These are phyloP conservation scores for Tetrapisispora taiwanensis DNA, from an alignment of 805 yeast species.

Conservation along the genomic window DNA sequence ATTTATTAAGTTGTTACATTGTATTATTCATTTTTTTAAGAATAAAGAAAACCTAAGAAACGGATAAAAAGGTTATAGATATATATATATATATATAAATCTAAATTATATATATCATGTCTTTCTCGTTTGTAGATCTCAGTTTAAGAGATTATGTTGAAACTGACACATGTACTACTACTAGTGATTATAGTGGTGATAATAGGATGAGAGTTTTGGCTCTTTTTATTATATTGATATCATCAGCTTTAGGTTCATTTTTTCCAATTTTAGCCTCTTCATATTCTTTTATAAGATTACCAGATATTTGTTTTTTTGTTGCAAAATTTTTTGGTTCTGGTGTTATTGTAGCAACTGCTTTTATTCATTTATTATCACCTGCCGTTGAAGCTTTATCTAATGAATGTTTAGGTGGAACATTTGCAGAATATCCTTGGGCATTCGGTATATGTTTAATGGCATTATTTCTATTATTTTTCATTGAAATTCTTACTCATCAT, in stretches of 20 bases:
- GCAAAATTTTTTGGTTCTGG: slow-evolving; percentile 78
- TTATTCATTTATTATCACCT: slow-evolving; percentile 63
- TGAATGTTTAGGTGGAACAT: slow-evolving; percentile 54
- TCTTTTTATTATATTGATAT: slow-evolving; percentile 47
- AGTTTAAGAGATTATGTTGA: neutral
- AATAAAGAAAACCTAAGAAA: no score
- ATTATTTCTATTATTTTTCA: slow-evolving; percentile 36
- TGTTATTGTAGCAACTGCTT: slow-evolving; percentile 73
- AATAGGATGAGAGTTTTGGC: slow-evolving; percentile 42
- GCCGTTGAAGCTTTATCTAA: slow-evolving; percentile 47
- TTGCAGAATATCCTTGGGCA: slow-evolving; percentile 45
- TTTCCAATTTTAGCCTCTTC: slow-evolving; percentile 53
- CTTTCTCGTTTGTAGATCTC: neutral
- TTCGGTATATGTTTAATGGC: slow-evolving; percentile 45
- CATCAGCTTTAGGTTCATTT: slow-evolving; percentile 49
- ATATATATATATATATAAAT: no score
- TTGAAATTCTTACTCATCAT: slow-evolving; percentile 41
- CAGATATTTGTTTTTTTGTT: slow-evolving; percentile 52
- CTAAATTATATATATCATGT: no score
- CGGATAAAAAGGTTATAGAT: no score
- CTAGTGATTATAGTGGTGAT: slow-evolving; percentile 37
- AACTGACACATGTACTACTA: slow-evolving; percentile 27
- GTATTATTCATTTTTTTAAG: no score
- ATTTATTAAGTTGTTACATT: no score
- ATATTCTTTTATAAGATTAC: slow-evolving; percentile 48